phyloP scores from a whole-genome alignment of 164 flowering plant species.

The Piper betle region DNA sequence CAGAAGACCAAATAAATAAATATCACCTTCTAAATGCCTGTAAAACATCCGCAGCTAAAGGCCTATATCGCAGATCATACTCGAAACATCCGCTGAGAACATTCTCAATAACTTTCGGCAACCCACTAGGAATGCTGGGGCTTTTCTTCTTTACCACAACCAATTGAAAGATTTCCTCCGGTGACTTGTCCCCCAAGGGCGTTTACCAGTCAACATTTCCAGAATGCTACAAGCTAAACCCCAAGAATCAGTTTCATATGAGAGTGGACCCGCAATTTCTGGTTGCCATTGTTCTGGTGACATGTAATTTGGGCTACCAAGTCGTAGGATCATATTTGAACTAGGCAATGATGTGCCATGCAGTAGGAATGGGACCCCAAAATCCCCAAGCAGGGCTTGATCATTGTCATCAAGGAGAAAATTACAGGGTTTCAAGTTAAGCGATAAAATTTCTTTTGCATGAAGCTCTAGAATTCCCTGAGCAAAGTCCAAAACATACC shows the following conservation, averaged over 20 bases:
- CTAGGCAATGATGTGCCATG: slow-evolving; percentile 45
- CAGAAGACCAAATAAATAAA: background rate
- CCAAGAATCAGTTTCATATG: slow-evolving; percentile 90
- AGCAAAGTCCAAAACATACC: slow-evolving; percentile 71
- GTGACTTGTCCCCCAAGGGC: slow-evolving; percentile 76
- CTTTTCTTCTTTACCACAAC: slow-evolving; percentile 72
- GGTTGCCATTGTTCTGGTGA: slow-evolving; percentile 98
- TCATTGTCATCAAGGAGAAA: slow-evolving; percentile 58
- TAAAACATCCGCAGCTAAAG: slow-evolving; percentile 51
- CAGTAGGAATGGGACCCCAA: slow-evolving; percentile 66
- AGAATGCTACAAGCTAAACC: slow-evolving; percentile 86
- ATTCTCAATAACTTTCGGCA: slow-evolving; percentile 68
- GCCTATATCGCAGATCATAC: slow-evolving; percentile 77
- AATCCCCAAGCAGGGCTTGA: slow-evolving; percentile 60
- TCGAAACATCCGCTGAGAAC: slow-evolving; percentile 79
- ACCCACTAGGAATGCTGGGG: slow-evolving; percentile 58
- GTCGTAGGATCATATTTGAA: slow-evolving; percentile 39
- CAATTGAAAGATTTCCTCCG: slow-evolving; percentile 46
- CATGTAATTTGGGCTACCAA: slow-evolving; percentile 91
- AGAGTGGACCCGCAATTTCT: slow-evolving; percentile 73
- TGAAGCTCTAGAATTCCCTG: slow-evolving; percentile 62
- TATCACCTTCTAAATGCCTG: slow-evolving; percentile 55
- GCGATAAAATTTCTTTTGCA: slow-evolving; percentile 48
- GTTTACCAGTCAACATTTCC: slow-evolving; percentile 77
- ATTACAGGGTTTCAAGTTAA: slow-evolving; percentile 81